phyloP scores from a whole-genome alignment of 805 yeast genomes.

The Ogataea glucozyma region DNA sequence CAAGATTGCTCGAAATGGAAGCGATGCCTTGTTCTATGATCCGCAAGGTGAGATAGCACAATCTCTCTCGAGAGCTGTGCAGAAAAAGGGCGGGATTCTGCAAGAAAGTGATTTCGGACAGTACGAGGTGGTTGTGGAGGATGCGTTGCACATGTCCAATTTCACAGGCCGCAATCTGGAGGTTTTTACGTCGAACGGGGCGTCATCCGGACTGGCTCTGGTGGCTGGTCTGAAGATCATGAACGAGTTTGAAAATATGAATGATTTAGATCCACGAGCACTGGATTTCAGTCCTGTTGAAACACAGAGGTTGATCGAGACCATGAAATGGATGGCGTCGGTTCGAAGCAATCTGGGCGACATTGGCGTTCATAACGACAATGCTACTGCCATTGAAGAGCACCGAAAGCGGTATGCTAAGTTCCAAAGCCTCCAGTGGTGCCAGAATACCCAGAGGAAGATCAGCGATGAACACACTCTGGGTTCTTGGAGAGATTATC shows the following conservation, averaged over 20 bases:
- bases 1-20: conserved; percentile 73
- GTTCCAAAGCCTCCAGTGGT: conserved; percentile 59
- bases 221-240: conserved; percentile 71
- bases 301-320: conserved; percentile 72
- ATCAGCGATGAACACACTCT: conserved; percentile 61
- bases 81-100: conserved; percentile 66
- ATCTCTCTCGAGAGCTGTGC: conserved; percentile 51
- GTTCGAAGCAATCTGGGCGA: conserved; percentile 89
- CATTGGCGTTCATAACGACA: conserved; percentile 32
- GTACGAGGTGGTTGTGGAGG: conserved; percentile 54
- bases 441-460: conserved; percentile 44
- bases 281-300: conserved; percentile 48
- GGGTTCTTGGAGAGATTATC: conserved; percentile 67
- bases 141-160: conserved; percentile 43
- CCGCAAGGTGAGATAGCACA: conserved; percentile 74
- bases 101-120: conserved; percentile 61
- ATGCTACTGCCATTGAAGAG: conserved; percentile 26
- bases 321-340: conserved; percentile 93
- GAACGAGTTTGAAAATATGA: conserved; percentile 40
- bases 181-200: conserved; percentile 64
- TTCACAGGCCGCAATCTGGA: conserved; percentile 30
- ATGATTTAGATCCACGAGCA: conserved; percentile 28
- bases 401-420: conserved; percentile 42
- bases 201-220: conserved; percentile 83
- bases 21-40: conserved; percentile 77